Evolutionary conservation across 2,329 filamentous ascomycete species (phyloP).

Genomic region (Colletotrichum sp.): DNA sequence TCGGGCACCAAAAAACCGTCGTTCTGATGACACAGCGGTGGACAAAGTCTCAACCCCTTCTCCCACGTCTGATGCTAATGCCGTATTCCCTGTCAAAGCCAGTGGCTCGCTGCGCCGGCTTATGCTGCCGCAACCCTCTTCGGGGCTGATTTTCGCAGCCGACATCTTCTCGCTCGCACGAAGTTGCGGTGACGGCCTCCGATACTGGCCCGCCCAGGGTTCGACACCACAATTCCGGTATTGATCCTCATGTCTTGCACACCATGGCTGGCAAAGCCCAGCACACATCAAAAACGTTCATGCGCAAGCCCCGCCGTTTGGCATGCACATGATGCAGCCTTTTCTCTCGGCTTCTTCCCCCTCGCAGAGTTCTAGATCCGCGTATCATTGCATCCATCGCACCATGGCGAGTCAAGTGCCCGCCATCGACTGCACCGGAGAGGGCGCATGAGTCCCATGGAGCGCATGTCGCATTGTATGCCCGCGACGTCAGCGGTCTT

Average conservation of each 20-base stretch:
- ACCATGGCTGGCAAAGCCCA: background rate
- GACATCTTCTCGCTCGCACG: background rate
- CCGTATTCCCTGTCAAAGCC: background rate
- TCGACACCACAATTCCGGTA: background rate
- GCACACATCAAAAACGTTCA: conserved; percentile 11
- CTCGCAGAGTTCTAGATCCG: conserved; percentile 6
- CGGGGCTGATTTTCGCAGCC: background rate
- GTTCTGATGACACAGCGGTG: background rate
- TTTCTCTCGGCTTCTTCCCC: background rate
- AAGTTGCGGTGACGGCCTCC: conserved; percentile 5
- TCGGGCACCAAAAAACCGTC: background rate
- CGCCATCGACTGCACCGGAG: background rate
- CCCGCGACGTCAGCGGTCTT: background rate
- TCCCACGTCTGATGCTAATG: background rate
- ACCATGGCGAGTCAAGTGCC: conserved; percentile 15
- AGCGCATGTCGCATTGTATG: conserved; percentile 1
- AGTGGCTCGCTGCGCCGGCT: background rate
- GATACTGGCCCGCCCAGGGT: conserved; percentile 1
- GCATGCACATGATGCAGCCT: conserved; percentile 15
- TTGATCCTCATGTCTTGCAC: background rate
- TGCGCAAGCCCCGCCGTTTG: conserved; percentile 14
- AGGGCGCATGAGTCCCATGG: background rate
- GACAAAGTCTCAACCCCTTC: background rate
- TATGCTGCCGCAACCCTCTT: background rate
- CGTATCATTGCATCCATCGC: background rate